A percentile compares a stretch with the other conserved stretches of the same genome.
phyloP scores from a whole-genome alignment of 2,329 filamentous ascomycete species.

The Aspergillus transmontanensis region DNA sequence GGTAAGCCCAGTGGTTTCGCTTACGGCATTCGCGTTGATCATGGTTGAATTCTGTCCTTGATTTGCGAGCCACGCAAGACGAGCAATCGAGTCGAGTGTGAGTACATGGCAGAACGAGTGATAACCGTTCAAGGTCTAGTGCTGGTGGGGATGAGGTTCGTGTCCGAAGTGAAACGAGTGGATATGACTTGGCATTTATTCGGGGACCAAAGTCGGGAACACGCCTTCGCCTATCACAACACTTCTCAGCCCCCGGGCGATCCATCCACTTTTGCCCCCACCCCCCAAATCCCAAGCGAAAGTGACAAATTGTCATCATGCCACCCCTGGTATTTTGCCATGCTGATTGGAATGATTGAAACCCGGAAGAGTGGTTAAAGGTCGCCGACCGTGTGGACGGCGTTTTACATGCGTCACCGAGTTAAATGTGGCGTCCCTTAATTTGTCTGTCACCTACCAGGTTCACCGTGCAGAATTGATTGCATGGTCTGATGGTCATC shows the following conservation, averaged over 20 bases:
- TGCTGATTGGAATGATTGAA: not conserved
- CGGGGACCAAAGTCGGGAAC: slow-evolving; percentile 3
- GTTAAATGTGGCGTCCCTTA: not conserved
- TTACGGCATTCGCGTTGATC: too few species aligned
- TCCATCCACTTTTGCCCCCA: slow-evolving; percentile 4
- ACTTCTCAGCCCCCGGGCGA: not conserved
- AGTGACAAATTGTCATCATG: not conserved
- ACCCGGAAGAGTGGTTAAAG: not conserved
- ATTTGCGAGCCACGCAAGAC: too few species aligned
- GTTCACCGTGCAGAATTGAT: not conserved
- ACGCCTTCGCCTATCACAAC: not conserved
- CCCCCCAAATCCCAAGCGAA: slow-evolving; percentile 1
- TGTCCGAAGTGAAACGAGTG: slow-evolving; percentile 1
- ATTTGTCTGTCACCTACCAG: not conserved
- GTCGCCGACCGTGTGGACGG: slow-evolving; percentile 3
- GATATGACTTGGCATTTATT: not conserved
- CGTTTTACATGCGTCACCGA: slow-evolving; percentile 2
- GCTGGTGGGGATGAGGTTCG: not conserved
- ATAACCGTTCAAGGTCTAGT: not conserved
- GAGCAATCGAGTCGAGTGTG: not conserved
- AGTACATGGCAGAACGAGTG: not conserved
- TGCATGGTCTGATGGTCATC: not conserved
- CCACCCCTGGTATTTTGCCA: not conserved
- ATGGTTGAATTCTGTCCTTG: too few species aligned
- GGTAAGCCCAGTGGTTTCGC: too few species aligned